Base-by-base conservation (phyloP, 352 stramenopile species). In the Phytophthora crassamura region DNA sequence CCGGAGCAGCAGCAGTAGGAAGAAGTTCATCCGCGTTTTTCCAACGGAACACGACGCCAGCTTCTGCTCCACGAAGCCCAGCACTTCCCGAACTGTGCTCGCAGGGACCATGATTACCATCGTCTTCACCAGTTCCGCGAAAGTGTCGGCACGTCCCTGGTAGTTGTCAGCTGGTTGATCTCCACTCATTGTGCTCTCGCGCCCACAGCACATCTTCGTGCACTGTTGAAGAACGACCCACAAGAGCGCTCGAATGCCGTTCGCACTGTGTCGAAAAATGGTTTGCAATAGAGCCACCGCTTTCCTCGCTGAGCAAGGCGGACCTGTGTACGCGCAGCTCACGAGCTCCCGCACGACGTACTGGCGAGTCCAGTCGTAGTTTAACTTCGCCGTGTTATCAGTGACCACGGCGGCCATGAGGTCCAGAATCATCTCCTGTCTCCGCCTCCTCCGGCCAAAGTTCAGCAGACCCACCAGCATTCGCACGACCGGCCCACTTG, bases 181-280 rank as follows among this genome's bases (percentile, higher is more conserved):
- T 7, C 9, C 34, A 7, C 58, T 57, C 6, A 3, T 32, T n/a
- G 25, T 59, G 2, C 65, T 41, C n/a, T 73, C 61, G 22, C 77
- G 85, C 33, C 82, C 80, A 41, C 80, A 91, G 43, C 82, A 91
- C 25, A 78, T 60, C 35, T 66, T 79, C 2, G 82, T 89, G 38
- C 84, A 93, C 35, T 84, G 72, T 30, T 82, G 67, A 20, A 93
- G 32, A 39, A 89, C 52, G 30, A 69, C 52, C 84, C 82, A 92
- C 22, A 90, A 50, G 16, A 79, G 30, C 30, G 60, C 51, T 8
- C 47, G 43, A 46, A 65, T 54, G 30, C 35, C 35, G 46, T 59
- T 62, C 3, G 40, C 43, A 15, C 42, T 58, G n/a, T 57, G 38
- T 42, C 55, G 53, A 40, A 59, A 64, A 12, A 89, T 71, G 4